Base-by-base conservation (phyloP, 1,139 yeast genomes). In the Trichomonascaceae sp. region DNA sequence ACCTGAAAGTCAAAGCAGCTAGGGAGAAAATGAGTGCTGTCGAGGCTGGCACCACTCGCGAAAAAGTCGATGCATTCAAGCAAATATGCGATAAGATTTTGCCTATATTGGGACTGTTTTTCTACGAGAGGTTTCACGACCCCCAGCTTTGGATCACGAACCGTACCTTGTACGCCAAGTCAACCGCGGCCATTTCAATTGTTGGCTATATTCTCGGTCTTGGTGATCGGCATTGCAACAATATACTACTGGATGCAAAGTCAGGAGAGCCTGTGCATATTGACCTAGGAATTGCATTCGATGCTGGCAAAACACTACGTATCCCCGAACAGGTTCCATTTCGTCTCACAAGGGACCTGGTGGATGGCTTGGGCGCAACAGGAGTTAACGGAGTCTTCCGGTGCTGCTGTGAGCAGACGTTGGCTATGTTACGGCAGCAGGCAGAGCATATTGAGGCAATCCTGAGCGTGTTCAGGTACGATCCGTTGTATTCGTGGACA, bases 271-370 rank as follows among this genome's bases (percentile, higher is more conserved):
- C 95, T 0, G 76, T 92, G 18, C 98, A 92, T 54, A 92, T 92
- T 47, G 99, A 92, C 54, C 62, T 92, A 25, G 99, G 98, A 0
- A 89, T 89, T 36, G 93, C 97, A 0, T 92, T 92, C 60, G 98
- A 92, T 51, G 64, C 54, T 35, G 98, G 98, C 0, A 76, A 72
- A 46, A 57, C 75, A 13, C 61, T 92, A 30, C 79, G 92, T 0
- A 70, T 87, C 13, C 98, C 99, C 0, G 99, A 92, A 48, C 69
- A 81, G 0, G 93, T 92, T 2, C 98, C 99, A 1, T 92, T 92
- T 52, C 60, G 99, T 43, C 60, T 92, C 28, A 84, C 97, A 0
- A 60, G 95, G 41, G 98, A 92, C 53, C 63, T 89, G 15, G 81
- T 87, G 3, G 96, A 87, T 59, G 99, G 94, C 0, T 71, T 92